phyloP scores from a whole-genome alignment of 2,329 filamentous ascomycete species.

The Hawksworthiomyces lignivorus region DNA sequence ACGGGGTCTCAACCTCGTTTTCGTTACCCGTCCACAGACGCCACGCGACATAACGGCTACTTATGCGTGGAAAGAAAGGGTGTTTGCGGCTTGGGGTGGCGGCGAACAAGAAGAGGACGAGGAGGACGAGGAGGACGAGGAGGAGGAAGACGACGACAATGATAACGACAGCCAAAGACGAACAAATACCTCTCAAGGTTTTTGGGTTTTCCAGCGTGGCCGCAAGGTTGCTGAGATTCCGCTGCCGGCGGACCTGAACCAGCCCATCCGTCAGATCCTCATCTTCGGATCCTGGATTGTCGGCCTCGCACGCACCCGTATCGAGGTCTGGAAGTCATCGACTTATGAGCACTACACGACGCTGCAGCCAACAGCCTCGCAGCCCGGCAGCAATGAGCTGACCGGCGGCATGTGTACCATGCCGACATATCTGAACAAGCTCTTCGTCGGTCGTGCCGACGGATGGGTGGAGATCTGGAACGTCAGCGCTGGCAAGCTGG shows the following conservation, averaged over 20 bases:
- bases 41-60: conserved; percentile 80
- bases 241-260: conserved; percentile 54
- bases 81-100: conserved; percentile 86
- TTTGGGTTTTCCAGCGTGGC: conserved; percentile 90
- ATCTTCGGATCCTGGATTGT: conserved; percentile 90
- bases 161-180: not conserved
- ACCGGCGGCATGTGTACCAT: conserved; percentile 76
- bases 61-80: conserved; percentile 74
- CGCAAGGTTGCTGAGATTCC: conserved; percentile 73
- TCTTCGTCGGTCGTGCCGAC: conserved; percentile 80
- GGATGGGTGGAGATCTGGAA: conserved; percentile 98
- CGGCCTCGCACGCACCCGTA: conserved; percentile 63
- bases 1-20: conserved; percentile 83
- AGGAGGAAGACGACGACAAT: not conserved
- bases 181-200: conserved; percentile 45
- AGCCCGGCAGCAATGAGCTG: conserved; percentile 57
- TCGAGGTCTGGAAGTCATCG: conserved; percentile 83
- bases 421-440: conserved; percentile 94
- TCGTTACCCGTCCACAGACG: conserved; percentile 86
- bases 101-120: conserved; percentile 2
- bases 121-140: not conserved
- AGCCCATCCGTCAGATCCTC: conserved; percentile 69
- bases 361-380: conserved; percentile 52
- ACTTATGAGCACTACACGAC: conserved; percentile 88
- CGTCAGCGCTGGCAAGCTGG: conserved; percentile 79